Base-by-base conservation (phyloP, 306 rosid genomes). In the Astragalus membranaceus region DNA sequence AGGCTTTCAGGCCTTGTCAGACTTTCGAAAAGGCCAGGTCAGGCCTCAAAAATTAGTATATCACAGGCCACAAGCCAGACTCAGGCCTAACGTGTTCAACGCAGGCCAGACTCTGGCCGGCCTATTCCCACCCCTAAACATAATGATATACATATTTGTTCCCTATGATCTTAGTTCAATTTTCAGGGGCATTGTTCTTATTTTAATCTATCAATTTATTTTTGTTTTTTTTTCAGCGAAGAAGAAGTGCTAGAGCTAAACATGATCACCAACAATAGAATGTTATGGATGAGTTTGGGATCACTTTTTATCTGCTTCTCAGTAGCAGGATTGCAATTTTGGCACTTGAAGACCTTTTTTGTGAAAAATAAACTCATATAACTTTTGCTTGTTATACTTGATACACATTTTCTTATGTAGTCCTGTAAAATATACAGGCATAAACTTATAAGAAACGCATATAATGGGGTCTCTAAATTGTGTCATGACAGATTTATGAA, bases 261-360 rank as follows among this genome's bases (percentile, higher is more conserved):
- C 62, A 54, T 3, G 78, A 12, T 69, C 30, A 82, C 90, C 13
- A 81, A 75, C 76, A 32, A 70, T 14, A 70, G 58, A 65, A 89
- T 87, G 92, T 84, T 82, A 6, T 75, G 82, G 87, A 71, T 92
- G 42, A 79, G 86, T 75, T 57, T 84, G 26, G 74, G 84, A 9
- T 89, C 96, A 26, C 75, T 89, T 42, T 11, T 84, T 15, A n/a
- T 89, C 63, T 84, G 94, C 72, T 73, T 84, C 58, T 83, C 88
- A 0, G 95, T 92, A 6, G 92, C 86, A 0, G 90, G 83, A 8
- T 9, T 92, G 74, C 97, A 92, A 70, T 9, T 86, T 62, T 84
- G 92, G 92, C 89, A 87, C 72, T 69, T 92, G 79, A 92, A 87
- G 84, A 78, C 76, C 73, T 86, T 87, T 74, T 87, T 89, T 43